Evolutionary conservation across 31 red algal genomes (phyloP), one percentile per base, ranked within the genome.

Genomic region (Asparagopsis taxiformis): DNA sequence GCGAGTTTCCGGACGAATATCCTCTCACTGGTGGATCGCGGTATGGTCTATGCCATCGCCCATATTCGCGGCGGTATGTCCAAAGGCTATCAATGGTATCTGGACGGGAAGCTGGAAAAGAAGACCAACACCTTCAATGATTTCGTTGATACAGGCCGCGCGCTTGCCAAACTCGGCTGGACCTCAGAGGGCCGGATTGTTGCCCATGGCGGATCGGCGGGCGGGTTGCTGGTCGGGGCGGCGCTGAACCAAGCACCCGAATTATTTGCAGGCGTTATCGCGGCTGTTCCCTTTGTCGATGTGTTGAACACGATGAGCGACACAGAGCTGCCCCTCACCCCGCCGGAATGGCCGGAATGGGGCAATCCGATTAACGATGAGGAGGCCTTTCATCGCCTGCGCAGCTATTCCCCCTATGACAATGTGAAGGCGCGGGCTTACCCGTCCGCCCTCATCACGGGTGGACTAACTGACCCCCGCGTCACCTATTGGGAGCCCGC

Each of bases 21-120:
- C 17, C 17, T 50, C 11, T 13, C 11, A 9, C 17, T 50, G 44
- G 11, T 50, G 11, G 44, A 50, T 17, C 55, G 55, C 11, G 56
- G 82, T 31, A 59, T 59, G 23, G 73, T 68, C 38, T 70, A 41
- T 28, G 82, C 57, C 10, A 19, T 87, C n/a, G 82, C 82, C 23
- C 74, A 87, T 37, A 52, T 87, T 21, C 82, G 82, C 25, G 82
- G 82, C 64, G 82, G 82, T 30, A 74, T 59, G 20, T 72, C 80
- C 35, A 50, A 65, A 22, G 82, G 82, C 15, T 33, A 39, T 28
- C 32, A 37, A 13, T 82, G 77, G 75, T 82, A 87, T 62, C 51
- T 68, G 31, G 33, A 24, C 6, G 76, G 54, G 28, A 82, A 41
- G 77, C 79, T 48, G 37, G 19, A 34, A 19, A 79, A 52, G 15